Conservation (phyloP, 2,329 filamentous ascomycete genomes). For the Escovopsis sp. region DNA sequence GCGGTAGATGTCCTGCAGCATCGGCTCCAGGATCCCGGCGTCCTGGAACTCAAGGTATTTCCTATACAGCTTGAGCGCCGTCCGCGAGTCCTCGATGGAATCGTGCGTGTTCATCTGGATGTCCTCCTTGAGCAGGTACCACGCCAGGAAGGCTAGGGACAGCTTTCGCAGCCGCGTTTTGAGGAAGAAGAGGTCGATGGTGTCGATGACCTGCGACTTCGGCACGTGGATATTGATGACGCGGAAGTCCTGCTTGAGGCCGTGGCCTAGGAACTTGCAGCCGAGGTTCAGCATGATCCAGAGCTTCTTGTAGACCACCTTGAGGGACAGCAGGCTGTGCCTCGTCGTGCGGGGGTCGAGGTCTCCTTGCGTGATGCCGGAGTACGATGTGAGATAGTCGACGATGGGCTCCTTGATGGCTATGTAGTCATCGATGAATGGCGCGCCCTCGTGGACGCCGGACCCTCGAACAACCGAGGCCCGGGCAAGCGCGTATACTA, state of each 20-base stretch:
- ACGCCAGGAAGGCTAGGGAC: conserved; percentile 79
- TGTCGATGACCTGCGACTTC: conserved; percentile 80
- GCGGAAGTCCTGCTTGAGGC: conserved; percentile 86
- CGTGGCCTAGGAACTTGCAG: conserved; percentile 86
- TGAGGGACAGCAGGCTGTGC: conserved; percentile 75
- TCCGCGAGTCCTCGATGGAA: conserved; percentile 86
- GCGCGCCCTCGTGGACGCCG: conserved; percentile 61
- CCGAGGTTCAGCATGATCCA: conserved; percentile 93
- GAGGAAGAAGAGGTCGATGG: conserved; percentile 80
- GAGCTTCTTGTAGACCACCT: conserved; percentile 92
- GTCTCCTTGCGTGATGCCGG: conserved; percentile 75
- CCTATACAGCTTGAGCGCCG: conserved; percentile 72
- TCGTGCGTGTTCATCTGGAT: conserved; percentile 91
- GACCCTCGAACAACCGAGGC: conserved; percentile 77
- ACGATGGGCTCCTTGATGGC: conserved; percentile 79
- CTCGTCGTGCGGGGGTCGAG: conserved; percentile 62
- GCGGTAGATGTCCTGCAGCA: conserved; percentile 74
- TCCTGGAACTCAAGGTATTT: conserved; percentile 85
- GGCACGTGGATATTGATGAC: conserved; percentile 97
- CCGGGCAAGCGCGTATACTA: conserved; percentile 79
- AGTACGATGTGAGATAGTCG: conserved; percentile 89
- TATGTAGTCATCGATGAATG: conserved; percentile 97
- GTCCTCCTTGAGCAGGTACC: conserved; percentile 79
- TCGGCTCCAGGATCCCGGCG: conserved; percentile 66
- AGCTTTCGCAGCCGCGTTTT: conserved; percentile 70